These are phyloP conservation scores for Panicum miliaceum DNA, from an alignment of 176 grass and related monocot genomes.

Conservation along the genomic window DNA sequence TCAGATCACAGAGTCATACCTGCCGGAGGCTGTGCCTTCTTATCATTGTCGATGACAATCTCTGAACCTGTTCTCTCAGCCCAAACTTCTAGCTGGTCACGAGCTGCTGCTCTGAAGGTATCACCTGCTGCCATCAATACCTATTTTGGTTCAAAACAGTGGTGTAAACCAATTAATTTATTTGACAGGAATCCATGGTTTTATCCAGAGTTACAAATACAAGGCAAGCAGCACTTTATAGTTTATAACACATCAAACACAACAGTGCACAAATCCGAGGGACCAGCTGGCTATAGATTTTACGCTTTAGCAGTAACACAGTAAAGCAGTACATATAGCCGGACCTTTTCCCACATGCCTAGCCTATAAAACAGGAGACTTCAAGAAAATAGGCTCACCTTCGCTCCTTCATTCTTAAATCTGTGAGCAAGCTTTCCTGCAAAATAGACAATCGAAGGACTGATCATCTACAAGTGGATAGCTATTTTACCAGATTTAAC, in stretches of 20 bases:
- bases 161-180: constrained; percentile 24
- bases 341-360: background rate
- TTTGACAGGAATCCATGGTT: background rate
- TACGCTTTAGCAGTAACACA: background rate
- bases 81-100: constrained; percentile 97
- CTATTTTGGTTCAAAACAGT: constrained; percentile 47
- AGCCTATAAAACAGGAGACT: constrained; percentile 21
- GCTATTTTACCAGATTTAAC: background rate
- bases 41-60: constrained; percentile 75
- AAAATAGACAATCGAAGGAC: constrained; percentile 40
- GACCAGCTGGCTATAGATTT: background rate
- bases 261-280: background rate
- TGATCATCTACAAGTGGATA: constrained; percentile 26
- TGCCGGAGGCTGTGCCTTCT: constrained; percentile 80
- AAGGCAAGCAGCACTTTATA: background rate
- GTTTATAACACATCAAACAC: background rate
- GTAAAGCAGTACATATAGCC: background rate
- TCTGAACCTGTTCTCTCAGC: constrained; percentile 90
- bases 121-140: constrained; percentile 97
- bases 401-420: constrained; percentile 95
- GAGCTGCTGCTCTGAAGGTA: constrained; percentile 91
- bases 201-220: background rate
- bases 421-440: constrained; percentile 94
- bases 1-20: constrained; percentile 46
- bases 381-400: constrained; percentile 51